These are phyloP conservation scores for Intubia oerlemansii DNA, from an alignment of 2,329 filamentous ascomycete species.

Conservation along the genomic window DNA sequence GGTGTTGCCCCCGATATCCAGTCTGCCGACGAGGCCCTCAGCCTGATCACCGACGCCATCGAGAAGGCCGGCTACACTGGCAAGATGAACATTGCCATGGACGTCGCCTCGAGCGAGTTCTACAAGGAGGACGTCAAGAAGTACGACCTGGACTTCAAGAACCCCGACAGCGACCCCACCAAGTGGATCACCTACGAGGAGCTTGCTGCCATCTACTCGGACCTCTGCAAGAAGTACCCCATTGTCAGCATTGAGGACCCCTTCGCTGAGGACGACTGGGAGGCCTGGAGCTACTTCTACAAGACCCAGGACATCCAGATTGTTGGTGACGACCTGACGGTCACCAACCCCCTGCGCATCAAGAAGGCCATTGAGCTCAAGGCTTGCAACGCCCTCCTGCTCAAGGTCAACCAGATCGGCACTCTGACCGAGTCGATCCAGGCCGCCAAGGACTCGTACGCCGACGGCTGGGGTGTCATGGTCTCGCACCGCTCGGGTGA, in stretches of 20 bases:
- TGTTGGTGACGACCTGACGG: constrained; percentile 93
- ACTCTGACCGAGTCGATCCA: constrained; percentile 97
- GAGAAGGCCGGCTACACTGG: constrained; percentile 90
- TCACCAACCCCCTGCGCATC: constrained; percentile 97
- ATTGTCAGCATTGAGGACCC: constrained; percentile 98
- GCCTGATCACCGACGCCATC: constrained; percentile 87
- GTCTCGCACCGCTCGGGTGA: constrained; percentile 97
- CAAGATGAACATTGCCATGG: constrained; percentile 96
- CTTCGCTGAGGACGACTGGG: constrained; percentile 99
- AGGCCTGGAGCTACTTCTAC: constrained; percentile 97
- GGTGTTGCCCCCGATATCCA: constrained; percentile 98
- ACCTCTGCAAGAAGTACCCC: constrained; percentile 82
- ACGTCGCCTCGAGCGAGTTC: constrained; percentile 97
- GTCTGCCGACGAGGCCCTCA: constrained; percentile 86
- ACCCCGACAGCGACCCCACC: constrained; percentile 82
- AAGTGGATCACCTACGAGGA: constrained; percentile 99
- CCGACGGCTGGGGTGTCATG: constrained; percentile 96
- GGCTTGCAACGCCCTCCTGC: constrained; percentile 91
- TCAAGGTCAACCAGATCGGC: constrained; percentile 99
- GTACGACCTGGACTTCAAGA: constrained; percentile 99
- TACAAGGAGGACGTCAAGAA: constrained; percentile 97
- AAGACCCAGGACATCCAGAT: constrained; percentile 84
- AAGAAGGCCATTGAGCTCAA: constrained; percentile 99
- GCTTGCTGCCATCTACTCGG: constrained; percentile 78
- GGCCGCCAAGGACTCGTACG: constrained; percentile 95